Conservation (phyloP, 139 green algal genomes). For the Chlamydomonas sphaeroides region DNA sequence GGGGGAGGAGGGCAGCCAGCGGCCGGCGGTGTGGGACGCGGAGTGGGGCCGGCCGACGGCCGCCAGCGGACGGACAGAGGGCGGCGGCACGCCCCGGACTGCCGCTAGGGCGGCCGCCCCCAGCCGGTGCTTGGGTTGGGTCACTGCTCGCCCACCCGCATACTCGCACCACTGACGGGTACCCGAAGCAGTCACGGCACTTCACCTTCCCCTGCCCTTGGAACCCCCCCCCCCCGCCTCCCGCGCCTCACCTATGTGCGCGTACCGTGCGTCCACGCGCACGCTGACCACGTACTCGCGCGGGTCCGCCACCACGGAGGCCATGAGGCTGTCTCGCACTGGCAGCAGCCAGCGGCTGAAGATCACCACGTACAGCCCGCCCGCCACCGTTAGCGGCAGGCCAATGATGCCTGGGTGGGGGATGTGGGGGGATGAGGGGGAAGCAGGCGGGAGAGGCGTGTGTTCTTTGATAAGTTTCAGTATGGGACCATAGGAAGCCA, state of each 20-base stretch:
- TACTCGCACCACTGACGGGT: no score
- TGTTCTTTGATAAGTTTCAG: not conserved
- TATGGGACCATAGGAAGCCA: no score
- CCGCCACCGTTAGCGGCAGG: constrained; percentile 21
- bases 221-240: no score
- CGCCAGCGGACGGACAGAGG: no score
- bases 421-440: not conserved
- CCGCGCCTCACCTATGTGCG: constrained; percentile 16
- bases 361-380: constrained; percentile 17
- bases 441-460: not conserved
- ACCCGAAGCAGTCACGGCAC: not conserved
- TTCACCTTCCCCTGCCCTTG: not conserved
- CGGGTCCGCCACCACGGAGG: constrained; percentile 11
- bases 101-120: no score
- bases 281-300: constrained; percentile 39
- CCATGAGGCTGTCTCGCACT: constrained; percentile 19
- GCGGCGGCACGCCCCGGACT: no score
- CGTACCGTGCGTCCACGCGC: constrained; percentile 20
- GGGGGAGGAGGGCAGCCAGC: no score
- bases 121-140: no score
- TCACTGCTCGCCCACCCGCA: no score
- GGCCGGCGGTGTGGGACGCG: no score
- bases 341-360: constrained; percentile 19
- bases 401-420: constrained; percentile 16
- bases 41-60: no score